Evolutionary conservation across 2,329 filamentous ascomycete genomes (phyloP).

Genomic region (Clarireedia homoeocarpa): DNA sequence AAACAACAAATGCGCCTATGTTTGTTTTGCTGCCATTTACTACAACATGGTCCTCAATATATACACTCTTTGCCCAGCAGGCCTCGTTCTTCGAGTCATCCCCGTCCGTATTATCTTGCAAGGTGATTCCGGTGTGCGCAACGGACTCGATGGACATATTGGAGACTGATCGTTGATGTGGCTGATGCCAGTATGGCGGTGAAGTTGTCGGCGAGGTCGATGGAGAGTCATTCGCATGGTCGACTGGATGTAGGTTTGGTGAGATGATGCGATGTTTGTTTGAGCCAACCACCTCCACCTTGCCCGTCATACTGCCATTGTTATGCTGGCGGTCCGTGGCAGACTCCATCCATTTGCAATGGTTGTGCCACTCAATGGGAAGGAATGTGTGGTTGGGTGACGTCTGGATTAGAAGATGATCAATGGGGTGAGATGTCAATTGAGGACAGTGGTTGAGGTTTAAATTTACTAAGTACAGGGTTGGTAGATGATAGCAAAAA

Average conservation of each 20-base stretch:
- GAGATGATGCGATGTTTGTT: slow-evolving; percentile 1
- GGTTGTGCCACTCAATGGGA: slow-evolving; percentile 7
- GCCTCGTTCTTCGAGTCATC: slow-evolving; percentile 47
- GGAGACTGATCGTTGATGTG: slow-evolving; percentile 29
- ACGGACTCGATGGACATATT: slow-evolving; percentile 41
- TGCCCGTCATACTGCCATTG: slow-evolving; percentile 13
- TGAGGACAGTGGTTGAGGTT: neutral
- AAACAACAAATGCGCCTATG: slow-evolving; percentile 85
- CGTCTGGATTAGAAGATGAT: neutral
- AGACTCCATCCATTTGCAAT: slow-evolving; percentile 24
- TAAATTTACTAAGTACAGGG: neutral
- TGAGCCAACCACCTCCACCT: slow-evolving; percentile 2
- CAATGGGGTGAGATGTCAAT: neutral
- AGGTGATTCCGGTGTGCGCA: slow-evolving; percentile 47
- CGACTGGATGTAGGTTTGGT: neutral
- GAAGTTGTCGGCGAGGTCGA: slow-evolving; percentile 27
- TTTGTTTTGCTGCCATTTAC: slow-evolving; percentile 32
- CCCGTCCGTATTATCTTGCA: slow-evolving; percentile 45
- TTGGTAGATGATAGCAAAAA: neutral
- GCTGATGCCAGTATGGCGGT: slow-evolving; percentile 35
- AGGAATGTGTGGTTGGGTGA: neutral
- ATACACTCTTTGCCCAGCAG: slow-evolving; percentile 58
- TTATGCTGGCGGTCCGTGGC: slow-evolving; percentile 10
- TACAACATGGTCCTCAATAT: slow-evolving; percentile 48
- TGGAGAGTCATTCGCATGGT: neutral